Evolutionary conservation across 805 yeast genomes (phyloP).

Genomic region (Yamadazyma ubonensis): DNA sequence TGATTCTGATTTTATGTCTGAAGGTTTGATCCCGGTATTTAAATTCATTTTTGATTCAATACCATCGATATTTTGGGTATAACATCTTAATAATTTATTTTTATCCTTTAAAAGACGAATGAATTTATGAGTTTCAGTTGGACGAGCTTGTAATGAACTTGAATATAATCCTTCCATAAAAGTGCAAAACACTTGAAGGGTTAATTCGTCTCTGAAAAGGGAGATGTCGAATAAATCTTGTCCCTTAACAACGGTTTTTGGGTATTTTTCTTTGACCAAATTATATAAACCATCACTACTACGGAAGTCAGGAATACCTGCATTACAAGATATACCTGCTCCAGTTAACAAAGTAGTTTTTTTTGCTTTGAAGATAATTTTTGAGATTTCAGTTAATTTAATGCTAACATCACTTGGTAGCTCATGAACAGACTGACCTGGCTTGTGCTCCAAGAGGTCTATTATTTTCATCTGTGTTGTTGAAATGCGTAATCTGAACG

Average conservation of each 20-base stretch:
- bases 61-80: conserved; percentile 94
- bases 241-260: conserved; percentile 69
- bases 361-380: conserved; percentile 49
- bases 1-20: conserved; percentile 24
- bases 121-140: conserved; percentile 83
- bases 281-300: conserved; percentile 82
- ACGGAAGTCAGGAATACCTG: conserved; percentile 96
- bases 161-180: conserved; percentile 82
- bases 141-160: conserved; percentile 62
- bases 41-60: conserved; percentile 69
- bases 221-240: conserved; percentile 90
- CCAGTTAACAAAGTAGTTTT: conserved; percentile 79
- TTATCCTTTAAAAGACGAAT: conserved; percentile 58
- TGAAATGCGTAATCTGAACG: background rate
- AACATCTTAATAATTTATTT: conserved; percentile 75
- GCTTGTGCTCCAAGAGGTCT: conserved; percentile 19
- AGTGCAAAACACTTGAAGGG: conserved; percentile 74
- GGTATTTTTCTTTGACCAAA: conserved; percentile 60
- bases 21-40: conserved; percentile 50
- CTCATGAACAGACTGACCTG: conserved; percentile 15
- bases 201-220: conserved; percentile 64
- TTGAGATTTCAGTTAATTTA: conserved; percentile 38
- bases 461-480: conserved; percentile 28
- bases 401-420: conserved; percentile 31
- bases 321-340: conserved; percentile 95